phyloP scores from a whole-genome alignment of 352 stramenopile genomes.

The Phytophthora parvispora region DNA sequence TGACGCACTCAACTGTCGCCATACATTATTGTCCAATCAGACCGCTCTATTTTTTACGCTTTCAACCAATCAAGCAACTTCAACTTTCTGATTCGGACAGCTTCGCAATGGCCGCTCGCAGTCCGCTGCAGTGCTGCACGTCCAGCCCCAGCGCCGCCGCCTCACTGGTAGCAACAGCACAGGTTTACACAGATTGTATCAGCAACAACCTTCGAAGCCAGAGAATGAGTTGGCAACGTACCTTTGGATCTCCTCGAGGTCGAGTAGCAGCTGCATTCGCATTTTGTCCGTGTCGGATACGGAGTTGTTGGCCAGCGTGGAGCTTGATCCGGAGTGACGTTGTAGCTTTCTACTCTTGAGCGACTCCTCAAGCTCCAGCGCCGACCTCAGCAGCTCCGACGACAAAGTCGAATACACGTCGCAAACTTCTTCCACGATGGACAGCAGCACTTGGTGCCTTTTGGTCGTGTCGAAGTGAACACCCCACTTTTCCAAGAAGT shows the following conservation, averaged over 20 bases:
- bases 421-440: conserved; percentile 71
- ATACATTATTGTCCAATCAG: conserved; percentile 47
- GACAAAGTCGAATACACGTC: conserved; percentile 72
- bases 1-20: conserved; percentile 31
- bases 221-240: conserved; percentile 36
- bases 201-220: background rate
- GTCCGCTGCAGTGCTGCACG: conserved; percentile 40
- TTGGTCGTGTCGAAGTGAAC: conserved; percentile 52
- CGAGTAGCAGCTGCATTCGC: conserved; percentile 80
- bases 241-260: conserved; percentile 80
- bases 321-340: conserved; percentile 46
- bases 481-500: conserved; percentile 84
- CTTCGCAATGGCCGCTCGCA: conserved; percentile 33
- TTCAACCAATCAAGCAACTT: conserved; percentile 53
- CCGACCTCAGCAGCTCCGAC: conserved; percentile 80
- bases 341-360: conserved; percentile 91
- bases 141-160: conserved; percentile 57
- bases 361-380: conserved; percentile 85
- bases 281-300: conserved; percentile 91
- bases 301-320: conserved; percentile 22
- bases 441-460: conserved; percentile 57
- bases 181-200: conserved; percentile 1
- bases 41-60: conserved; percentile 26
- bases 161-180: conserved; percentile 44
- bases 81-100: conserved; percentile 34